Evolutionary conservation across 768 basidiomycete genomes (phyloP), one percentile per base, ranked within the genome.

Genomic region (Suillus americanus): DNA sequence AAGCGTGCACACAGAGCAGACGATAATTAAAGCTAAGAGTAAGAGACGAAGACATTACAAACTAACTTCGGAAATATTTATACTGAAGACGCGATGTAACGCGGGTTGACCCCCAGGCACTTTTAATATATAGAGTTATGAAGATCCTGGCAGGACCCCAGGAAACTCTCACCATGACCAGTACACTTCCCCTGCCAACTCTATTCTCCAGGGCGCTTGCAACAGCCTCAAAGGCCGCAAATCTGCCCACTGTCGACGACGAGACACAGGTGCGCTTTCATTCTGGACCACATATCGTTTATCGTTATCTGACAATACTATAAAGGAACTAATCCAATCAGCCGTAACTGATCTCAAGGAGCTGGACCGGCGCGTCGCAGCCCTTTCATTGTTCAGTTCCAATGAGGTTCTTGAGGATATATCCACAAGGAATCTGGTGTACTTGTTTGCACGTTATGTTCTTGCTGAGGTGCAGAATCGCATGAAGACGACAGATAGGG

Each of bases 361-460:
- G 50, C 75, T 91, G 45, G 77, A 80, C 54, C 77, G 81, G 38
- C 83, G 86, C 30, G 81, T 94, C 62, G 68, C 81, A 30, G 82
- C 81, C 45, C 79, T 95, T 51, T 84, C 86, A 0, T 77, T 96
- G 41, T 94, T 96, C 78, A 95, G 93, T 64, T 80, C 88, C 4
- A 96, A 96, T 70, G 94, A 97, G 71, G 81, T 81, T 0, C 78
- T 95, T 20, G 90, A 94, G 53, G 94, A 97, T 74, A 87, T 97
- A 62, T 81, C 90, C 3, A 93, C 94, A 2, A 77, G 81, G 40
- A 87, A 95, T 77, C 78, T 95, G 41, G 78, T 89, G 2, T 95
- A 92, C 75, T 80, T 97, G 13, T 80, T 88, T 46, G 86, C 92
- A 5, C 89, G 91, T 0, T 95, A 83, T 71, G 82, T 87, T 25